phyloP scores from a whole-genome alignment of 208 protist species.

The Leishmania aethiopica region DNA sequence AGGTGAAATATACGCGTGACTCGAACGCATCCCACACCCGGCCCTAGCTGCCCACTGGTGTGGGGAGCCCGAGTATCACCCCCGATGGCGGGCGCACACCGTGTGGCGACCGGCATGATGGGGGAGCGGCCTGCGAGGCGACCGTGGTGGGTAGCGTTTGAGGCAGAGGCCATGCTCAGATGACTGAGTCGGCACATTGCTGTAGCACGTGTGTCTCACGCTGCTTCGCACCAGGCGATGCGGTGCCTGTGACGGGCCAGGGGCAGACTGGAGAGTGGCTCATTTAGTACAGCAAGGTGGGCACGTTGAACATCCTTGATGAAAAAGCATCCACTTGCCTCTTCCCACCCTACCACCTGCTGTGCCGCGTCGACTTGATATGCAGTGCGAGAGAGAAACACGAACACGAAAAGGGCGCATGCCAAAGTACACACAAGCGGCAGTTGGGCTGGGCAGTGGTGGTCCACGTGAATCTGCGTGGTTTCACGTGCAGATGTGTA shows the following conservation, averaged over 20 bases:
- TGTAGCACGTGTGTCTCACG: not conserved
- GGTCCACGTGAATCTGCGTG: not conserved
- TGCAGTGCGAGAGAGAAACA: slow-evolving; percentile 6
- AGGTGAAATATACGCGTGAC: not conserved
- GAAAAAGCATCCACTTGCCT: not conserved
- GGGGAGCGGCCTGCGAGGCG: no score
- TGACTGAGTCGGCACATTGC: not conserved
- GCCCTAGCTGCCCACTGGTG: not conserved
- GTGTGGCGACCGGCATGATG: not conserved
- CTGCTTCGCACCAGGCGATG: not conserved
- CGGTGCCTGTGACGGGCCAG: not conserved
- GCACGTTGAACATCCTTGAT: not conserved
- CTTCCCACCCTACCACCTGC: not conserved
- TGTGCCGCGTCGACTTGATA: not conserved
- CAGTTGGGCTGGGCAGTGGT: not conserved
- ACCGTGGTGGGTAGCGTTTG: not conserved
- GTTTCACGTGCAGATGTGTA: not conserved
- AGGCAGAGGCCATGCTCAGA: not conserved
- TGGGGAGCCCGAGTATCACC: not conserved
- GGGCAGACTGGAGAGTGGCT: not conserved
- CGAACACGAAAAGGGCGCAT: slow-evolving; percentile 16
- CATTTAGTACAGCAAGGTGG: not conserved
- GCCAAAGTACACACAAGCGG: not conserved
- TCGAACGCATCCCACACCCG: not conserved
- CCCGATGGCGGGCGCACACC: not conserved